phyloP scores from a whole-genome alignment of 2,329 filamentous ascomycete species.

The Sarocladium strictum region DNA sequence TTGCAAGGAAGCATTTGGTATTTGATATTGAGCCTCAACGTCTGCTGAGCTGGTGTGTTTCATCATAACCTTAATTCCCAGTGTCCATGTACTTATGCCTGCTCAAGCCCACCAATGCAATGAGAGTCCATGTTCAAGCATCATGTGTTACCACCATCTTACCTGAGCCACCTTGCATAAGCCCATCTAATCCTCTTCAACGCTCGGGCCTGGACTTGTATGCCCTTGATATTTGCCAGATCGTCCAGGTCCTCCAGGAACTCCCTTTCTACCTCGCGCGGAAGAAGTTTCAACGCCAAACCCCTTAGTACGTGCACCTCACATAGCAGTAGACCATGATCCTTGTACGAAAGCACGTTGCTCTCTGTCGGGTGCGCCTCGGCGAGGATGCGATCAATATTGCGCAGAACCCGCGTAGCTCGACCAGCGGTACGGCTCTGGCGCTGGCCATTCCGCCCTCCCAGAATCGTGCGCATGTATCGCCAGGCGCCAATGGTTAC shows the following conservation, averaged over 20 bases:
- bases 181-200: slow-evolving; percentile 84
- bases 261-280: slow-evolving; percentile 69
- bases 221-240: slow-evolving; percentile 74
- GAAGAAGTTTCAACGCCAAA: slow-evolving; percentile 55
- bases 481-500: slow-evolving; percentile 69
- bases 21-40: too few relatives aligned
- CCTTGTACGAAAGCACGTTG: slow-evolving; percentile 79
- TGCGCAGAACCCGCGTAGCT: slow-evolving; percentile 73
- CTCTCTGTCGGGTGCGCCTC: slow-evolving; percentile 64
- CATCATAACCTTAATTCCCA: too few relatives aligned
- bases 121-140: too few relatives aligned
- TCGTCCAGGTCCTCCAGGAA: slow-evolving; percentile 87
- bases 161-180: slow-evolving; percentile 68
- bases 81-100: too few relatives aligned
- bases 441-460: slow-evolving; percentile 62
- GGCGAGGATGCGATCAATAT: slow-evolving; percentile 76
- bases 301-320: slow-evolving; percentile 80
- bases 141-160: too few relatives aligned
- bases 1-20: too few relatives aligned
- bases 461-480: slow-evolving; percentile 66
- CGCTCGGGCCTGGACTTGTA: slow-evolving; percentile 71
- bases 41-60: too few relatives aligned
- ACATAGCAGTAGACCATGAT: slow-evolving; percentile 83
- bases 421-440: slow-evolving; percentile 61
- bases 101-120: too few relatives aligned